Base-by-base conservation (phyloP, 2,329 filamentous ascomycete genomes). In the Arthroderma sp. region DNA sequence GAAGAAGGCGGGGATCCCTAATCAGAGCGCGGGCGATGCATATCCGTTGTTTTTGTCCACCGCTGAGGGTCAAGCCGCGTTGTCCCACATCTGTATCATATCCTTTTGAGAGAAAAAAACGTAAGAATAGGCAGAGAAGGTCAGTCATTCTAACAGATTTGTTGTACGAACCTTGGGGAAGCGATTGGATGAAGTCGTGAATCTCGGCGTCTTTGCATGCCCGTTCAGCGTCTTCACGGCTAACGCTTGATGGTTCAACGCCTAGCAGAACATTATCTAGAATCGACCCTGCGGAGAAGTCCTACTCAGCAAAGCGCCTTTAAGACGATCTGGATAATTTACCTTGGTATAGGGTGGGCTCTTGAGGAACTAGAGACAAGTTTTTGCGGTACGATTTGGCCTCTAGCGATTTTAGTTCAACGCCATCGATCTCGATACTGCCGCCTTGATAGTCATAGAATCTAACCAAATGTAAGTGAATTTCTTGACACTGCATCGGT, bases 11-110 rank as follows among this genome's bases (percentile, higher is more conserved):
- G 0, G 74, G 74, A 22, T 70, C 65, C 1, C 73, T 64, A 4
- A 77, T 63, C 5, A 78, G 57, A 0, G 74, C 74, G 6, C 73
- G 62, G 1, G 74, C 74, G 34, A 78, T 73, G 1, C 70, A 69
- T 3, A 78, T 63, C 0, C 74, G 66, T 52, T 78, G 75, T 40
- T 71, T 67, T 52, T 78, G 75, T 0, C 74, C 74, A 2, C 75
- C 74, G 10, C 65, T 70, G 6, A 77, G 62, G 2, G 69, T 61
- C 1, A 62, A 56, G 1, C 70, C 71, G 48, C 74, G 71, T 34
- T 61, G 63, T 0, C 72, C 72, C 8, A 70, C 65, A 11, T 66
- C 58, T 0, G 73, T 77, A 32, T 57, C 51, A 43, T 73, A 69
- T 0, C 72, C 50, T 49, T 9, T n/a, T 32, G 39, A 15, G 11